phyloP scores from a whole-genome alignment of 805 yeast genomes.

The Metschnikowia baotianmanensis region DNA sequence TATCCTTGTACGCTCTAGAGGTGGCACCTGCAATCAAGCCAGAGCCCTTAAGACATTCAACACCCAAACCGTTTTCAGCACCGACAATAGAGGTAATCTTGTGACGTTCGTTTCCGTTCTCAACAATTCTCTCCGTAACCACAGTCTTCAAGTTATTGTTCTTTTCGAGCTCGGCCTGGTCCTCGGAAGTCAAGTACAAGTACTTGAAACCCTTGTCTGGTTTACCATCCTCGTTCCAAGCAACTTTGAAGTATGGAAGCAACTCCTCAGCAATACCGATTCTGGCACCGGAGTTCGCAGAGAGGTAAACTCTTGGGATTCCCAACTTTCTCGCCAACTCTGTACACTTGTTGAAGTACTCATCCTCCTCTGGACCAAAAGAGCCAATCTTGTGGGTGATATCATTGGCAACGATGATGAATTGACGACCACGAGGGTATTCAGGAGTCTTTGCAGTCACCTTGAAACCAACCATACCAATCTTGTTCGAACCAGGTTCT shows the following conservation, averaged over 20 bases:
- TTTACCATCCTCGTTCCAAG: constrained; percentile 78
- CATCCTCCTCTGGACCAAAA: constrained; percentile 95
- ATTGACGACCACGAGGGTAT: constrained; percentile 93
- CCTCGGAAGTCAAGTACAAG: constrained; percentile 76
- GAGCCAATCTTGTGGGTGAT: constrained; percentile 98
- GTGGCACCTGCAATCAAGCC: constrained; percentile 99
- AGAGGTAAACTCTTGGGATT: constrained; percentile 90
- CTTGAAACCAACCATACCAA: constrained; percentile 98
- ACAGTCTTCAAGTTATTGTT: constrained; percentile 62
- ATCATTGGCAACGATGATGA: constrained; percentile 92
- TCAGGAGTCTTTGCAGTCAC: constrained; percentile 92
- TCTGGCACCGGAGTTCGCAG: constrained; percentile 99
- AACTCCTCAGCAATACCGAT: constrained; percentile 97
- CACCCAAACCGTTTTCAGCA: constrained; percentile 96
- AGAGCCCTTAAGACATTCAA: constrained; percentile 96
- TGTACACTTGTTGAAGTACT: constrained; percentile 87
- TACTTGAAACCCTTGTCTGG: constrained; percentile 89
- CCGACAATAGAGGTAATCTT: constrained; percentile 86
- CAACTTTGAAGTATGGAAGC: constrained; percentile 82
- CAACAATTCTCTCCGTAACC: constrained; percentile 75
- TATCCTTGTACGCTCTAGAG: constrained; percentile 94
- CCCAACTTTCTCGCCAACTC: constrained; percentile 88
- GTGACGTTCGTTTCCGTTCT: constrained; percentile 78
- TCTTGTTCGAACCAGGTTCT: constrained; percentile 93
- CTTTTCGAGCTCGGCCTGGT: constrained; percentile 52